These are phyloP conservation scores for Kluyveromyces nonfermentans DNA, from an alignment of 805 yeast species.

Conservation along the genomic window DNA sequence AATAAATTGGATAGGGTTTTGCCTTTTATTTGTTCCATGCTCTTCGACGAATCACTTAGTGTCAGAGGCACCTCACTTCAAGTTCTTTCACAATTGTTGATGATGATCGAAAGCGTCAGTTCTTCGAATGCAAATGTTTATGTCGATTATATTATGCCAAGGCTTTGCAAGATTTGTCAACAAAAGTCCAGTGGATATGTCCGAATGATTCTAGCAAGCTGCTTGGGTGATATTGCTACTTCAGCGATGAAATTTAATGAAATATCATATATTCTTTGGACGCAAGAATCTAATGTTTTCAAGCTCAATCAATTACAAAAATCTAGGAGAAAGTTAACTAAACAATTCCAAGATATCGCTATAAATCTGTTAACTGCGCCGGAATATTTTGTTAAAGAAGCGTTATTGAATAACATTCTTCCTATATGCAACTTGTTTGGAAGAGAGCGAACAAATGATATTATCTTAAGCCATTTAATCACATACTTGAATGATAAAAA, in stretches of 20 bases:
- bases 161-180: constrained; percentile 39
- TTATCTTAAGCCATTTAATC: constrained; percentile 80
- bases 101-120: constrained; percentile 52
- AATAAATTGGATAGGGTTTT: constrained; percentile 76
- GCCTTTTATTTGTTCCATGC: constrained; percentile 65
- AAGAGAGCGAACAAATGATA: constrained; percentile 77
- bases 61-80: constrained; percentile 62
- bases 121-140: constrained; percentile 71
- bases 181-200: constrained; percentile 37
- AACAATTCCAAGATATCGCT: constrained; percentile 54
- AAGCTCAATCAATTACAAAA: constrained; percentile 8
- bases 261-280: constrained; percentile 35
- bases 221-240: constrained; percentile 63
- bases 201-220: constrained; percentile 59
- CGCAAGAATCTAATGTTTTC: constrained; percentile 8
- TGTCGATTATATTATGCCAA: constrained; percentile 75
- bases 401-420: constrained; percentile 60
- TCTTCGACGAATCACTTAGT: constrained; percentile 55
- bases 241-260: constrained; percentile 56
- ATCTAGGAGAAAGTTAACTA: constrained; percentile 17
- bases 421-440: constrained; percentile 79
- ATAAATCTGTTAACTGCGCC: constrained; percentile 61
- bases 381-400: constrained; percentile 54
- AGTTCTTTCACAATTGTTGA: constrained; percentile 56
- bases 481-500: constrained; percentile 82